A percentile compares a stretch with the other conserved stretches of the same genome.
phyloP scores from a whole-genome alignment of 805 yeast species.

The Candida pseudofarinosa region DNA sequence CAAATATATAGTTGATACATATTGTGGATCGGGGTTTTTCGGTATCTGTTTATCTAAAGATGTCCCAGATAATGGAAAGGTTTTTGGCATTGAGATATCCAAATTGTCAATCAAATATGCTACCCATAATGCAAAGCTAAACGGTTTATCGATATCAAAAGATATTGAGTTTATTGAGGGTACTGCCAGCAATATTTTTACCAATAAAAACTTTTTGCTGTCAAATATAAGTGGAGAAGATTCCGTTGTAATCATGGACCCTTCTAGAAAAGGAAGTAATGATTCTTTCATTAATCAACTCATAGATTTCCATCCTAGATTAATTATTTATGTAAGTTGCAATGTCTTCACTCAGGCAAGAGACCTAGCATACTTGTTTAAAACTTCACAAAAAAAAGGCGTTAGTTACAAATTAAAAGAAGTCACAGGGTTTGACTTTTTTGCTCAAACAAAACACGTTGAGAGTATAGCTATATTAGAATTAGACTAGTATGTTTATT shows the following conservation, averaged over 20 bases:
- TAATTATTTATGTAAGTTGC: constrained; percentile 41
- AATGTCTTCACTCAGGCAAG: constrained; percentile 45
- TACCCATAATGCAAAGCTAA: constrained; percentile 34
- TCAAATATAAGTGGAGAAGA: constrained; percentile 27
- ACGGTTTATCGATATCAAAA: constrained; percentile 27
- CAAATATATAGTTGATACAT: constrained; percentile 36
- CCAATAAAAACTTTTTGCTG: constrained; percentile 17
- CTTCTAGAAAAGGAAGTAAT: constrained; percentile 42
- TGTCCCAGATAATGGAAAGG: constrained; percentile 25
- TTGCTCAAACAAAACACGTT: constrained; percentile 58
- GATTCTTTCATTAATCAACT: constrained; percentile 32
- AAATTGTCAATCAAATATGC: constrained; percentile 31
- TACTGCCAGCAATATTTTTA: constrained; percentile 33
- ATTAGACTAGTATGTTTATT: constrained; percentile 5
- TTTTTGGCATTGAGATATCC: constrained; percentile 41
- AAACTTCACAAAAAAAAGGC: constrained; percentile 13
- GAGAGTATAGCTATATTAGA: constrained; percentile 50
- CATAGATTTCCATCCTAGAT: constrained; percentile 30
- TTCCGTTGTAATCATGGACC: constrained; percentile 40
- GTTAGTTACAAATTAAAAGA: constrained; percentile 18
- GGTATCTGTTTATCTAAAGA: constrained; percentile 32
- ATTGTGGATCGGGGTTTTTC: constrained; percentile 46
- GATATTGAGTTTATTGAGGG: constrained; percentile 34
- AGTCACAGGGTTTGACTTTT: constrained; percentile 42
- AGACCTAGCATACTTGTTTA: constrained; percentile 30